phyloP scores from a whole-genome alignment of 2,329 filamentous ascomycete species.

The Pestalotiopsis sp. region DNA sequence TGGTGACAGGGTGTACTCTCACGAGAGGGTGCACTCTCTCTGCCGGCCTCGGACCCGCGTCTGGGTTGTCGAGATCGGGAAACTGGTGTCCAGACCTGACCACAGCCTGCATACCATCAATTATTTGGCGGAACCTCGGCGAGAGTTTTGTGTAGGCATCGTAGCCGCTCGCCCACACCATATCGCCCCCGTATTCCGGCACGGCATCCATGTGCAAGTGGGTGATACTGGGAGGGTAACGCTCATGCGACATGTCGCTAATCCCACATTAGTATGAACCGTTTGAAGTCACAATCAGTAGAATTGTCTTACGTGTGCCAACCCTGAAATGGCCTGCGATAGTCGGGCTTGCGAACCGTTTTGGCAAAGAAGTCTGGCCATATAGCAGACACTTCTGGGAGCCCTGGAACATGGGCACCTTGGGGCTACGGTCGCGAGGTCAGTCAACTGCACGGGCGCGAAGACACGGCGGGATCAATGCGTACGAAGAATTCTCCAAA shows the following conservation, averaged over 20 bases:
- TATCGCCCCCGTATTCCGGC: conserved; percentile 4
- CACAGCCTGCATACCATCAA: neutral
- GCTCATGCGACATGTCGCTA: neutral
- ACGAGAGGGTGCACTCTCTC: conserved; percentile 8
- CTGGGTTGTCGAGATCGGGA: neutral
- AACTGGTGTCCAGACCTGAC: neutral
- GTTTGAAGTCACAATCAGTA: neutral
- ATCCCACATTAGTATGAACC: neutral
- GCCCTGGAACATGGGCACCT: neutral
- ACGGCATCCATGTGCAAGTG: conserved; percentile 10
- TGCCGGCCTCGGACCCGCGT: neutral
- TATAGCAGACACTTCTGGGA: neutral
- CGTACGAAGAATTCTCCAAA: too few species aligned
- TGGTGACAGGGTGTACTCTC: conserved; percentile 10
- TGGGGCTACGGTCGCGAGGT: too few species aligned
- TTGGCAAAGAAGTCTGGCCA: neutral
- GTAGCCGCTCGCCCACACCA: conserved; percentile 12
- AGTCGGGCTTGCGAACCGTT: neutral
- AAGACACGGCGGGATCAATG: too few species aligned
- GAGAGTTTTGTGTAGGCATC: conserved; percentile 12
- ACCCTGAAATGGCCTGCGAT: neutral
- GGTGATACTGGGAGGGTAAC: neutral
- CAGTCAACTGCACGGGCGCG: too few species aligned
- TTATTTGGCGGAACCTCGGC: conserved; percentile 5
- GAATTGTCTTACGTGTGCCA: neutral